These are phyloP conservation scores for Dioszegia aurantiaca DNA, from an alignment of 768 basidiomycete genomes.

Conservation along the genomic window DNA sequence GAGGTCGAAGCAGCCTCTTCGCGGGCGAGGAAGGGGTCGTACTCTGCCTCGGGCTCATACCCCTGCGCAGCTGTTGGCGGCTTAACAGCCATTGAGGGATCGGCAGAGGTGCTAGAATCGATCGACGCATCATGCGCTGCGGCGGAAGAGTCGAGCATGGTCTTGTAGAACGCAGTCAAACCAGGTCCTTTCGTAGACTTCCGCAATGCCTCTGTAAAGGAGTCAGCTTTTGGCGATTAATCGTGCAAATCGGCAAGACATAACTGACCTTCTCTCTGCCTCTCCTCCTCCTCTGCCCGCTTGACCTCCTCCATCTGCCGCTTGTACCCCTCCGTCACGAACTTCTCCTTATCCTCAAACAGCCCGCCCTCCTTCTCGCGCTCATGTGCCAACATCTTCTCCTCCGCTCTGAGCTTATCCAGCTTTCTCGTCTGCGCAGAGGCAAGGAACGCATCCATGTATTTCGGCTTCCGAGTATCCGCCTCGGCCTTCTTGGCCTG, in stretches of 20 bases:
- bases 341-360: slow-evolving; percentile 91
- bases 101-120: slow-evolving; percentile 55
- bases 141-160: slow-evolving; percentile 51
- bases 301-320: slow-evolving; percentile 91
- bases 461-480: slow-evolving; percentile 88
- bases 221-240: neutral
- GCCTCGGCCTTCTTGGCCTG: slow-evolving; percentile 71
- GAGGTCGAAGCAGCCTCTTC: slow-evolving; percentile 17
- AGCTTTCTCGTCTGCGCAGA: slow-evolving; percentile 82
- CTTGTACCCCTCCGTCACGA: slow-evolving; percentile 96
- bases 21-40: slow-evolving; percentile 47
- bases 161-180: slow-evolving; percentile 51
- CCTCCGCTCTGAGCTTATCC: slow-evolving; percentile 89
- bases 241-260: too few relatives aligned
- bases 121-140: slow-evolving; percentile 75
- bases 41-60: slow-evolving; percentile 48
- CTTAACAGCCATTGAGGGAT: slow-evolving; percentile 43
- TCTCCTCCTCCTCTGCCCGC: slow-evolving; percentile 89
- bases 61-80: slow-evolving; percentile 29
- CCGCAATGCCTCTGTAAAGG: slow-evolving; percentile 42
- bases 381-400: slow-evolving; percentile 94
- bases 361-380: slow-evolving; percentile 89
- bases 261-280: slow-evolving; percentile 73
- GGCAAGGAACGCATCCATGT: slow-evolving; percentile 73
- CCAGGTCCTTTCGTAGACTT: slow-evolving; percentile 51